phyloP scores from a whole-genome alignment of 805 yeast species.

The Cyberlindnera amylophila region DNA sequence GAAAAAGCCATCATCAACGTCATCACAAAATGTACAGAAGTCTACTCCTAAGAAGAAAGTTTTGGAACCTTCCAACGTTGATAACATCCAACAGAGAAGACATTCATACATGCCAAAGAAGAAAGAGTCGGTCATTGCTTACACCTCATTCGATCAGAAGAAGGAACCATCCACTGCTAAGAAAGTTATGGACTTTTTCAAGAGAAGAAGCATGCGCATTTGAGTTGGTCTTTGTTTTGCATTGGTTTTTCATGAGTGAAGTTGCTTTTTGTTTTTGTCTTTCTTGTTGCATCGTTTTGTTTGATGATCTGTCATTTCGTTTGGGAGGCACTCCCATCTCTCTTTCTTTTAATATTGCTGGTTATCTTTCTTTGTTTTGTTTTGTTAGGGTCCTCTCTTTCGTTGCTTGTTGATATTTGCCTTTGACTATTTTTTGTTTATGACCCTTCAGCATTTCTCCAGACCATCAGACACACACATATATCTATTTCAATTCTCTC shows the following conservation, averaged over 20 bases:
- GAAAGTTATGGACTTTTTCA: constrained; percentile 74
- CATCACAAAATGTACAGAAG: constrained; percentile 1
- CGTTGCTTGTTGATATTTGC: neutral
- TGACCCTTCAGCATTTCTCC: neutral
- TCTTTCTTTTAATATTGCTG: neutral
- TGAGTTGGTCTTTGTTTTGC: constrained; percentile 1
- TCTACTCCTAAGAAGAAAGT: constrained; percentile 16
- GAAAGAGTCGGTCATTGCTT: constrained; percentile 18
- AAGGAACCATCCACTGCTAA: constrained; percentile 73
- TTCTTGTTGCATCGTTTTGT: neutral
- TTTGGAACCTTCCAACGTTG: constrained; percentile 25
- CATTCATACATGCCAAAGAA: constrained; percentile 14
- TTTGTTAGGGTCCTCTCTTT: too few relatives aligned
- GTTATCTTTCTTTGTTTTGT: too few relatives aligned
- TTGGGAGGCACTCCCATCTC: neutral
- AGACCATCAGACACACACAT: neutral
- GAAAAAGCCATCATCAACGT: constrained; percentile 2
- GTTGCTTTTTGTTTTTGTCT: neutral
- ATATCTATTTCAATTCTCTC: neutral
- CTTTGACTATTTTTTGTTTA: neutral
- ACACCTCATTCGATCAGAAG: constrained; percentile 28
- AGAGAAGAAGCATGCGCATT: constrained; percentile 50
- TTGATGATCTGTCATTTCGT: too few relatives aligned
- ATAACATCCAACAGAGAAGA: constrained; percentile 15
- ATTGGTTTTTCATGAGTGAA: too few relatives aligned